These are phyloP conservation scores for Dendryphion nanum DNA, from an alignment of 2,329 filamentous ascomycete genomes.

Conservation along the genomic window DNA sequence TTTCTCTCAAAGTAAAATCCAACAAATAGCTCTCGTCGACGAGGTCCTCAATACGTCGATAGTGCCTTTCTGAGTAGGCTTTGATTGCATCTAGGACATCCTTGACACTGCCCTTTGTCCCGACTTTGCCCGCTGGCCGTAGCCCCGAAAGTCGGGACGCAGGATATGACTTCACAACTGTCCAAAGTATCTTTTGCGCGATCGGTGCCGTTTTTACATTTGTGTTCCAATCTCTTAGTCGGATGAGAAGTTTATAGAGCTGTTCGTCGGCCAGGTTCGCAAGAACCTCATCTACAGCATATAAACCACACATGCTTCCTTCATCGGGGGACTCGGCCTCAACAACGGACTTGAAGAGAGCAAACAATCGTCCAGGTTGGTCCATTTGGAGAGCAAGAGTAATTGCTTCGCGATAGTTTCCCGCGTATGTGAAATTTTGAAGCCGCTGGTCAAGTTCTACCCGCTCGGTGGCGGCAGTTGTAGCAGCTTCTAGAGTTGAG, in stretches of 20 bases:
- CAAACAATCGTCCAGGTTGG: constrained; percentile 83
- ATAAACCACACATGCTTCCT: constrained; percentile 63
- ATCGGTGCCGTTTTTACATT: constrained; percentile 84
- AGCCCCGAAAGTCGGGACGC: constrained; percentile 73
- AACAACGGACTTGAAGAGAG: constrained; percentile 78
- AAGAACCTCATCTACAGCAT: constrained; percentile 77
- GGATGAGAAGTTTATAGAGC: constrained; percentile 75
- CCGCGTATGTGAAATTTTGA: constrained; percentile 85
- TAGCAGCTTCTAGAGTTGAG: constrained; percentile 72
- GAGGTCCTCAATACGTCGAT: constrained; percentile 82
- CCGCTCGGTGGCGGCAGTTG: constrained; percentile 70
- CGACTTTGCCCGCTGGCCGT: constrained; percentile 39
- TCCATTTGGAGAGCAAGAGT: constrained; percentile 89
- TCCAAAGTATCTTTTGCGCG: constrained; percentile 80
- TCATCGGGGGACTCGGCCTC: constrained; percentile 60
- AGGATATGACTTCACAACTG: constrained; percentile 77
- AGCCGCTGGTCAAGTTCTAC: constrained; percentile 94
- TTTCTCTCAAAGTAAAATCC: constrained; percentile 89
- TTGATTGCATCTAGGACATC: constrained; percentile 85
- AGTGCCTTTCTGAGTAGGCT: constrained; percentile 91
- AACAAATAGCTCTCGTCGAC: constrained; percentile 93
- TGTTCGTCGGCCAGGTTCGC: constrained; percentile 79
- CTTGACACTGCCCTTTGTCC: constrained; percentile 54
- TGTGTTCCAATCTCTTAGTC: constrained; percentile 95
- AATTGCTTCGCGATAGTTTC: constrained; percentile 90